Evolutionary conservation across 2,329 filamentous ascomycete species (phyloP).

Genomic region (Fonsecaea monophora): DNA sequence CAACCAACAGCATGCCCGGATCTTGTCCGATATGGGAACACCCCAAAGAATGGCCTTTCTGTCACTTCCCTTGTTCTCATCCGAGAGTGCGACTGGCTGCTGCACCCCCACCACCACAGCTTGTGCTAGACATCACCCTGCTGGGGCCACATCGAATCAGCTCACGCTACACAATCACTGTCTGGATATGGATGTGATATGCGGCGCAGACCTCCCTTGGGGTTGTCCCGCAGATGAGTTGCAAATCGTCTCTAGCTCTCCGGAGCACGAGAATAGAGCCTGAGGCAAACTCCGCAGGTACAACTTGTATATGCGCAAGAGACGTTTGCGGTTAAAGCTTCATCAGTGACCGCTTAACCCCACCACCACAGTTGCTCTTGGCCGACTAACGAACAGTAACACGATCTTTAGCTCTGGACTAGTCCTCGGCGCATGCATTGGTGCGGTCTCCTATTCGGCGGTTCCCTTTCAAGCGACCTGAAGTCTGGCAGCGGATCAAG

Average conservation of each 20-base stretch:
- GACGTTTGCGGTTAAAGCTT: slow-evolving; percentile 8
- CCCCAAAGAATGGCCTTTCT: slow-evolving; percentile 1
- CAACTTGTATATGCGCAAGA: background rate
- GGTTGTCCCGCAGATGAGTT: background rate
- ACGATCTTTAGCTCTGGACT: slow-evolving; percentile 18
- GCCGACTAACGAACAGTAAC: background rate
- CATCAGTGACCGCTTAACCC: background rate
- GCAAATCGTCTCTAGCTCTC: background rate
- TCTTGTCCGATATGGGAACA: slow-evolving; percentile 1
- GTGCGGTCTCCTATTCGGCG: slow-evolving; percentile 23
- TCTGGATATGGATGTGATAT: background rate
- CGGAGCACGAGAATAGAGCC: background rate
- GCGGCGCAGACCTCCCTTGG: background rate
- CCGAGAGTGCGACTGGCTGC: slow-evolving; percentile 7
- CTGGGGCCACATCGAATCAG: background rate
- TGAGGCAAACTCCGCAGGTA: background rate
- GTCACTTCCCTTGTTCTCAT: slow-evolving; percentile 6
- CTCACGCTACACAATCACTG: background rate
- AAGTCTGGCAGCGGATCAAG: slow-evolving; percentile 25
- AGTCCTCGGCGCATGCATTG: slow-evolving; percentile 13
- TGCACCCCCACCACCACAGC: background rate
- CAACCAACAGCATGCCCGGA: background rate
- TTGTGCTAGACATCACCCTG: background rate
- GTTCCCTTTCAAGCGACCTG: slow-evolving; percentile 14
- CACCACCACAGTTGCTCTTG: background rate